Conservation (phyloP, 345 rosid genomes). For the Boechera divaricarpa region DNA sequence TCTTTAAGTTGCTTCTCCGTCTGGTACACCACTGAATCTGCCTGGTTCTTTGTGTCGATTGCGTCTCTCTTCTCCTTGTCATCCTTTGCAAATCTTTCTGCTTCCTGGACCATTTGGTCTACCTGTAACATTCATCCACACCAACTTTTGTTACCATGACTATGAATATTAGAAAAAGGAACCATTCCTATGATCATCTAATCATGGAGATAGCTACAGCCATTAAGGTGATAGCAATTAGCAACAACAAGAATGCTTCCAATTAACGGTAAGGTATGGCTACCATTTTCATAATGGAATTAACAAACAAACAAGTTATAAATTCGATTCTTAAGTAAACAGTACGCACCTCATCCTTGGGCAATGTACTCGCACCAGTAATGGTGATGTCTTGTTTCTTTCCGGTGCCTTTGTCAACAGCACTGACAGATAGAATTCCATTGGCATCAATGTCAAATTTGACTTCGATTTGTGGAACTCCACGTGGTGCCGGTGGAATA, state of each 20-base stretch:
- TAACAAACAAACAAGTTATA: background rate
- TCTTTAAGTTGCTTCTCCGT: slow-evolving; percentile 97
- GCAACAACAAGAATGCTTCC: no score
- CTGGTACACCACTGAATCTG: slow-evolving; percentile 89
- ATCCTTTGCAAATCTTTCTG: slow-evolving; percentile 83
- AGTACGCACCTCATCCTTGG: slow-evolving; percentile 78
- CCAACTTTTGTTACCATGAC: slow-evolving; percentile 1
- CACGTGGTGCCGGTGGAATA: slow-evolving; percentile 89
- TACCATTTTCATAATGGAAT: background rate
- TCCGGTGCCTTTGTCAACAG: slow-evolving; percentile 87
- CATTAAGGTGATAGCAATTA: background rate
- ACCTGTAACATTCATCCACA: slow-evolving; percentile 57
- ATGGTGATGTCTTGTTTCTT: slow-evolving; percentile 97
- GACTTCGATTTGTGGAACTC: slow-evolving; percentile 93
- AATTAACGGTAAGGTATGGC: background rate
- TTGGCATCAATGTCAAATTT: slow-evolving; percentile 97
- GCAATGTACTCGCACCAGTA: slow-evolving; percentile 96
- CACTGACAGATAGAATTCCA: slow-evolving; percentile 87
- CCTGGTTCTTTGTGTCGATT: slow-evolving; percentile 97
- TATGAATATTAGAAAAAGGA: background rate
- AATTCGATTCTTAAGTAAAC: background rate
- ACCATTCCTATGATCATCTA: background rate
- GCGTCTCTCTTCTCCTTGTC: slow-evolving; percentile 97
- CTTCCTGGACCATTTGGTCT: slow-evolving; percentile 85
- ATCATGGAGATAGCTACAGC: background rate